Percentiles rank a stretch among this genome's conserved stretches.
Conservation (phyloP, 441 rosid species). For the Dalechampia spathulata region DNA sequence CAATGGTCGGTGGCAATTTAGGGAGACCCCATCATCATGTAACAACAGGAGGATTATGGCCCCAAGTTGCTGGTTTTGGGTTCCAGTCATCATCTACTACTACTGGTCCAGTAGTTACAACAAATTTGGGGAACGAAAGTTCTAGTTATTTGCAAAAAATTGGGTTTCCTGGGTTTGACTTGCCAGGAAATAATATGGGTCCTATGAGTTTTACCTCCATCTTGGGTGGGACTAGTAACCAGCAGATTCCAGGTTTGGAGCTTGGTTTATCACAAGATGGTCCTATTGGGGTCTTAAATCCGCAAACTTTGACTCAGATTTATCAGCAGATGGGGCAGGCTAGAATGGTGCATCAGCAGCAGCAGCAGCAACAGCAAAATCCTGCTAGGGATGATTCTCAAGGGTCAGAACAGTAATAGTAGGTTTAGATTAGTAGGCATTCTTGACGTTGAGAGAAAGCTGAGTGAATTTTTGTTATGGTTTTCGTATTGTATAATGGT, state of each 20-base stretch:
- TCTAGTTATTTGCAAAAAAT: constrained; percentile 49
- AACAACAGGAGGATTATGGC: constrained; percentile 59
- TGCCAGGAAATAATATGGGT: constrained; percentile 46
- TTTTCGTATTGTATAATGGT: constrained; percentile 38
- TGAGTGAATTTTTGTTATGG: constrained; percentile 17
- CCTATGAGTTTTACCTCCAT: constrained; percentile 74
- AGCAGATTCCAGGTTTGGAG: constrained; percentile 85
- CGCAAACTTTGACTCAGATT: constrained; percentile 67
- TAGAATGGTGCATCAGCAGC: constrained; percentile 54
- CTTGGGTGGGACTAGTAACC: constrained; percentile 36
- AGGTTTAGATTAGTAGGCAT: constrained; percentile 27
- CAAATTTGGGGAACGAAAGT: constrained; percentile 46
- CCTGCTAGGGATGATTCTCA: constrained; percentile 73
- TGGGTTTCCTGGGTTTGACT: constrained; percentile 75
- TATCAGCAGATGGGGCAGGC: constrained; percentile 92
- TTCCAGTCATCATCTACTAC: constrained; percentile 35
- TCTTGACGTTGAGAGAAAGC: constrained; percentile 26
- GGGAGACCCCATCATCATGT: constrained; percentile 53
- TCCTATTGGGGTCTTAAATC: constrained; percentile 72
- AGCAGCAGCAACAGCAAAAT: constrained; percentile 49
- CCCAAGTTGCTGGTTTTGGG: constrained; percentile 58
- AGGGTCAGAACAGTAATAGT: constrained; percentile 56
- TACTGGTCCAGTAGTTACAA: constrained; percentile 30
- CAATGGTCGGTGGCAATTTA: constrained; percentile 49
- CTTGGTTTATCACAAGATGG: constrained; percentile 91